A percentile compares a stretch with the other conserved stretches of the same genome.
phyloP scores from a whole-genome alignment of 129 eudicot species.

The Daucus carota region DNA sequence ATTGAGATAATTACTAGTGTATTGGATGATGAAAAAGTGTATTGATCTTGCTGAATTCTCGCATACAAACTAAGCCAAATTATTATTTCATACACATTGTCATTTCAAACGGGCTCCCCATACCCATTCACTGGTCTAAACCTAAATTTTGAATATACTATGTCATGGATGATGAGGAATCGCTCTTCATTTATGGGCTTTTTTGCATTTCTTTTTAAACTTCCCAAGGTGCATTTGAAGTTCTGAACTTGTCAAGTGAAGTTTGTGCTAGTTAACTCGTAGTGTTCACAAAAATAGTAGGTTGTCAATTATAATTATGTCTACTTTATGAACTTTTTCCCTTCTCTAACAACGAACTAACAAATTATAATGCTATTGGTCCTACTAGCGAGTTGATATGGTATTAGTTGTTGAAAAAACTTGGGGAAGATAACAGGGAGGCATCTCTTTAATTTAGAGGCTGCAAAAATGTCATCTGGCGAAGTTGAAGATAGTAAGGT shows the following conservation, averaged over 20 bases:
- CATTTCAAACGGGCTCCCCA: no score
- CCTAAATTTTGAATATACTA: no score
- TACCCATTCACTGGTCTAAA: no score
- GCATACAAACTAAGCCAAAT: background rate
- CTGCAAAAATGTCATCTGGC: constrained; percentile 34
- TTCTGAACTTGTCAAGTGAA: background rate
- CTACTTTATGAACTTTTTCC: background rate
- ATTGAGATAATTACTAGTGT: background rate
- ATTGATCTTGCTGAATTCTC: no score
- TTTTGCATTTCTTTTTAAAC: no score
- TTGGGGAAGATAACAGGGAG: background rate
- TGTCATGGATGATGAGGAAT: background rate
- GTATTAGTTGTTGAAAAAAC: background rate
- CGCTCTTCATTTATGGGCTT: background rate
- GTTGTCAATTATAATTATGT: background rate
- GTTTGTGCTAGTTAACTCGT: background rate
- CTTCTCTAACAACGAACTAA: background rate
- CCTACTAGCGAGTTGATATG: background rate
- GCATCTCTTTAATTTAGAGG: constrained; percentile 12
- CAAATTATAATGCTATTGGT: background rate
- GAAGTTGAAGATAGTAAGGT: constrained; percentile 28
- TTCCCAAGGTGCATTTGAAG: background rate
- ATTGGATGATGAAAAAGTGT: no score
- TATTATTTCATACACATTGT: no score
- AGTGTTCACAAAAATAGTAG: background rate